Percentiles rank a stretch among this genome's conserved stretches.
Evolutionary conservation across 768 basidiomycete genomes (phyloP).

Genomic region (Hortiboletus flavorubellus): DNA sequence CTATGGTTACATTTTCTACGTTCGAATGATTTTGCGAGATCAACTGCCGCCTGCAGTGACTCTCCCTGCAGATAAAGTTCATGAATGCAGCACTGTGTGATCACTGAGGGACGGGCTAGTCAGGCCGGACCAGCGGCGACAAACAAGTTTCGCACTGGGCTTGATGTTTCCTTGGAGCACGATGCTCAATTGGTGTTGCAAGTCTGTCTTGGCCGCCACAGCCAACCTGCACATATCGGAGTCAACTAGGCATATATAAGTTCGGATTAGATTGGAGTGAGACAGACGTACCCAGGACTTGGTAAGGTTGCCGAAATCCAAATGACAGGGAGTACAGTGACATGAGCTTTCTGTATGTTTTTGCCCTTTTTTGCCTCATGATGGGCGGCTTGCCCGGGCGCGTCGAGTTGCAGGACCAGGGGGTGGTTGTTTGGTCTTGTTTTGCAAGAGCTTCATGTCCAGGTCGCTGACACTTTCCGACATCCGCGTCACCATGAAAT

Average conservation of each 20-base stretch:
- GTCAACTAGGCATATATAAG: slow-evolving; percentile 56
- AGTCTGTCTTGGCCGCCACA: slow-evolving; percentile 66
- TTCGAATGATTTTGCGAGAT: slow-evolving; percentile 92
- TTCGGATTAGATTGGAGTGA: background rate
- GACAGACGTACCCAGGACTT: slow-evolving; percentile 67
- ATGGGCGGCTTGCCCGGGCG: background rate
- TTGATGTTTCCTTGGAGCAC: slow-evolving; percentile 88
- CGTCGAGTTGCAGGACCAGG: background rate
- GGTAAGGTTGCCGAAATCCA: slow-evolving; percentile 91
- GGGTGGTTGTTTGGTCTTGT: slow-evolving; percentile 26
- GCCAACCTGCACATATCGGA: slow-evolving; percentile 76
- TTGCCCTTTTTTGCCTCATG: slow-evolving; percentile 96
- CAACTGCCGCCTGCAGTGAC: slow-evolving; percentile 67
- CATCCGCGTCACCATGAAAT: slow-evolving; percentile 14
- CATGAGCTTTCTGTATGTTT: slow-evolving; percentile 94
- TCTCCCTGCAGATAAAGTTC: slow-evolving; percentile 86
- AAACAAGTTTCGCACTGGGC: slow-evolving; percentile 62
- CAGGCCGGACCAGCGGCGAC: slow-evolving; percentile 17
- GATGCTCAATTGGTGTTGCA: slow-evolving; percentile 67
- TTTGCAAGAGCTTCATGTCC: slow-evolving; percentile 8
- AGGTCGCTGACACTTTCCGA: background rate
- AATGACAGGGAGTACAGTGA: slow-evolving; percentile 81
- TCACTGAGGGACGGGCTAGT: slow-evolving; percentile 72
- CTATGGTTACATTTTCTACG: slow-evolving; percentile 93
- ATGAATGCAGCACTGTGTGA: slow-evolving; percentile 96